Evolutionary conservation across 176 grass and related monocot genomes (phyloP), one percentile per base, ranked within the genome.

Genomic region (Tillandsia leiboldiana): DNA sequence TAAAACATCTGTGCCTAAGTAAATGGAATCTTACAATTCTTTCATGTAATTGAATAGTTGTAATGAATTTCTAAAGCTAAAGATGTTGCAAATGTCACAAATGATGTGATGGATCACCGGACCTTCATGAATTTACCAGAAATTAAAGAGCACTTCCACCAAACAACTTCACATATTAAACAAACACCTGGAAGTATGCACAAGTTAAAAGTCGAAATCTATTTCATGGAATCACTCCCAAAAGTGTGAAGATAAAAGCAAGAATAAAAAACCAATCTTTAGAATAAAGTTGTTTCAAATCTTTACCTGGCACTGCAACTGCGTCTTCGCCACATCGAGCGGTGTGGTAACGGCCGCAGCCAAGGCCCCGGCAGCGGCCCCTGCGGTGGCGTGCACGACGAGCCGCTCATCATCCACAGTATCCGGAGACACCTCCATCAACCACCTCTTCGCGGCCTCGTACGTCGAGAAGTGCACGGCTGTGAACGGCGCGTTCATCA

Each of bases 281-380:
- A 23, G 9, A 59, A 61, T 61, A 18, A 61, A 65, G 68, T 9
- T 22, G 20, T 1, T 64, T 17, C 73, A 82, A 74, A 83, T 71
- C 70, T 71, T 77, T 61, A 96, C 91, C 91, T 96, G 91, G 62
- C 91, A 96, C 84, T 96, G 91, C 53, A 96, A 78, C 75, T 91
- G 91, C 18, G 91, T 96, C 80, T 96, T 96, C 71, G 83, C 82
- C 67, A 96, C 91, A 27, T 96, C 91, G 8, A 96, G 77, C 1
- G 91, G 91, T 0, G 87, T 91, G 59, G 91, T 96, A 12, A 96
- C 54, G 0, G 72, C 85, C 0, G 91, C 91, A 0, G 91, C 91
- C 0, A 96, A 74, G 1, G 87, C 87, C 4, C 91, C 91, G 0
- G 91, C 87, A 2, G 87, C 85, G 1, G 91, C 91, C 50, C 91